Evolutionary conservation across 306 rosid genomes (phyloP), one percentile per base, ranked within the genome.

Genomic region (Fragaria iinumae): DNA sequence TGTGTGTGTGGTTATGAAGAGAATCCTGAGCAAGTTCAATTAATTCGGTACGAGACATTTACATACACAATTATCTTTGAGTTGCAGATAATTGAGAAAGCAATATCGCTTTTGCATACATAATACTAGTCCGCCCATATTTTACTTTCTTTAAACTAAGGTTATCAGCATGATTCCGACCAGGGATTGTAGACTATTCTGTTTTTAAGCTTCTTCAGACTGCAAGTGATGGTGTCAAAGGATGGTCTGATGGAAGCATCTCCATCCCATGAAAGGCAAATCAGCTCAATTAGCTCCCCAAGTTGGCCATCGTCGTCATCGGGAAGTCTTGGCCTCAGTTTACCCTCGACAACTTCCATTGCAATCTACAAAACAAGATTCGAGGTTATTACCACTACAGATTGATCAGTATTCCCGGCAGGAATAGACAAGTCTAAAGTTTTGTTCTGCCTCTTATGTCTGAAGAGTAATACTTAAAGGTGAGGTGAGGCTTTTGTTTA

Each of bases 301-400:
- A 88, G 1, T 18, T 83, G 53, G 3, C 78, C 89, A 75, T 79
- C 80, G 3, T 76, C 74, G 18, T 87, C 85, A 13, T 79, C 39
- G 6, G 91, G 79, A 79, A 88, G 83, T 79, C 71, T 56, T n/a
- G 96, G 97, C 82, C 98, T 77, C 68, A 89, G 57, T 38, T 88
- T 86, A 2, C 80, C 83, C 74, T 89, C 97, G 50, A 79, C 94
- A 44, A 91, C 98, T 76, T 90, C 91, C 93, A 85, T 85, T 0
- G 97, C 97, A 77, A 91, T 90, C 97, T 91, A 75, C 38, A 67
- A 64, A 64, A 64, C 45, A 65, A 17, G 7, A 65, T 16, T 2
- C 47, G 4, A n/a, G 6, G 36, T 14, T 1, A 17, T 64, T 16
- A 7, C 0, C 12, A 20, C 23, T 2, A 8, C 57, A 18, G 57